phyloP scores from a whole-genome alignment of 345 rosid genomes.

The Syzygium grande region DNA sequence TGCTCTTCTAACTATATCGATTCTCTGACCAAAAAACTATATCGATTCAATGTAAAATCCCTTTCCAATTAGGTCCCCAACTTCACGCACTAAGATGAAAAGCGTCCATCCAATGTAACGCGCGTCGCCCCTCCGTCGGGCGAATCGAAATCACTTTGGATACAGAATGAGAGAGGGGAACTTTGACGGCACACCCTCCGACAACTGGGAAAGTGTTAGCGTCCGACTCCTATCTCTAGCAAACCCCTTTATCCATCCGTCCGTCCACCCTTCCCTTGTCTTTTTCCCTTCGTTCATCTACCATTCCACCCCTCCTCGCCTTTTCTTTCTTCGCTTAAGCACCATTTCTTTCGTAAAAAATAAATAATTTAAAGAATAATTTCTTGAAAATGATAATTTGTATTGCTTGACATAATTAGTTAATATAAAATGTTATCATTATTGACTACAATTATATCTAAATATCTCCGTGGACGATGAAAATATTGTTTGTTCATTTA shows the following conservation, averaged over 20 bases:
- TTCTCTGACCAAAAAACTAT: not conserved
- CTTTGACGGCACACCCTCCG: not conserved
- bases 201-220: not conserved
- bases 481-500: not conserved
- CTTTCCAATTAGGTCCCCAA: not conserved
- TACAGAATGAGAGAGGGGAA: too few species aligned
- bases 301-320: not conserved
- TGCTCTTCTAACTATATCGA: not conserved
- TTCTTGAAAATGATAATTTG: too few species aligned
- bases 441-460: not conserved
- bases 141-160: not conserved
- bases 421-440: not conserved
- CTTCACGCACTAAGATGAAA: too few species aligned
- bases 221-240: not conserved
- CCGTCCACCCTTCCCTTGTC: not conserved
- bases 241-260: not conserved
- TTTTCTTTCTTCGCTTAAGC: too few species aligned
- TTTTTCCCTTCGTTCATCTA: not conserved
- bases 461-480: not conserved
- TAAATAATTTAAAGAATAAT: too few species aligned
- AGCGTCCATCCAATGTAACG: not conserved
- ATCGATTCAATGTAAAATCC: not conserved
- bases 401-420: not conserved
- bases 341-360: too few species aligned
- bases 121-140: not conserved